A percentile compares a stretch with the other conserved stretches of the same genome.
These are phyloP conservation scores for Colletotrichum lentis DNA, from an alignment of 2,329 filamentous ascomycete genomes.

Conservation along the genomic window DNA sequence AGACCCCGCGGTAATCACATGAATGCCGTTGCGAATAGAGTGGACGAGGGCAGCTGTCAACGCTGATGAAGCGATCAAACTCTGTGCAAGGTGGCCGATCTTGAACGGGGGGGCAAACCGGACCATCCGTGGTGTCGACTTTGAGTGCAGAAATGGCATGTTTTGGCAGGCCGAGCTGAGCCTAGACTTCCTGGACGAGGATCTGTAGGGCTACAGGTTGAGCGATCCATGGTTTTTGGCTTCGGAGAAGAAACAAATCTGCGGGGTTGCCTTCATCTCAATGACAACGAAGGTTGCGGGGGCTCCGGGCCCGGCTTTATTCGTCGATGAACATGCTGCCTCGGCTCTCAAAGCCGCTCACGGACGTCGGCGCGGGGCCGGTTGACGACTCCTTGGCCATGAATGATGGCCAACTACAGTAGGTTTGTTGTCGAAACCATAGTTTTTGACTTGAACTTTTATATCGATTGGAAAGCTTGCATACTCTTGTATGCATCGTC, in stretches of 20 bases:
- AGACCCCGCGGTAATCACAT: conserved; percentile 51
- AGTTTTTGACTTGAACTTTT: no score
- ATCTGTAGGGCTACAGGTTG: neutral
- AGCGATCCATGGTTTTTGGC: neutral
- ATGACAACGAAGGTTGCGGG: neutral
- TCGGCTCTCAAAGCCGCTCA: neutral
- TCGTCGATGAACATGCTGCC: neutral
- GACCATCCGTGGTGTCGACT: neutral
- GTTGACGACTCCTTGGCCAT: neutral
- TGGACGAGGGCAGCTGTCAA: conserved; percentile 58
- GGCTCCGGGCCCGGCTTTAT: neutral
- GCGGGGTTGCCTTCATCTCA: neutral
- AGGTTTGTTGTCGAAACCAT: no score
- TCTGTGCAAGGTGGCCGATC: conserved; percentile 61
- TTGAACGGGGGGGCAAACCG: conserved; percentile 56
- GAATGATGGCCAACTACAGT: no score
- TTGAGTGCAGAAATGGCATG: neutral
- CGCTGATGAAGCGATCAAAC: conserved; percentile 59
- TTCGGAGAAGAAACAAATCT: neutral
- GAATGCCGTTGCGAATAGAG: conserved; percentile 44
- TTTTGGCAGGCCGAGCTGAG: neutral
- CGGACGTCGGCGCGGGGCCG: neutral
- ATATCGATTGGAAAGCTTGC: no score
- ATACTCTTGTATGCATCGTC: no score
- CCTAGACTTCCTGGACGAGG: conserved; percentile 4